These are phyloP conservation scores for Arctostaphylos glauca DNA, from an alignment of 148 eudicot species.

Conservation along the genomic window DNA sequence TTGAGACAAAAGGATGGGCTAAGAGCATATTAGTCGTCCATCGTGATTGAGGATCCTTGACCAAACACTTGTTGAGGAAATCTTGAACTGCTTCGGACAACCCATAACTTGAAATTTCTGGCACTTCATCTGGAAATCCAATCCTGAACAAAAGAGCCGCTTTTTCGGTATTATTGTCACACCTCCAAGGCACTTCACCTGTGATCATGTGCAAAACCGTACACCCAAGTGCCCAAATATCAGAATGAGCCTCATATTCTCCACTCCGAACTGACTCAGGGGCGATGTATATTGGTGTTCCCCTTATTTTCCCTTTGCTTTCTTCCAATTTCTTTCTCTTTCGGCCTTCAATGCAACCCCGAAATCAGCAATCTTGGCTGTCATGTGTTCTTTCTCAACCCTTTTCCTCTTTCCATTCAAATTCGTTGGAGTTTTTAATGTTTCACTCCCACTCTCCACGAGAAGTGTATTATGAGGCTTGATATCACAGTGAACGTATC, in stretches of 20 bases:
- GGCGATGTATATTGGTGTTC: background rate
- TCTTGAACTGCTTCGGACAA: background rate
- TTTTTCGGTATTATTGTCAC: background rate
- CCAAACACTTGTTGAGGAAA: background rate
- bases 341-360: conserved; percentile 3
- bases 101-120: background rate
- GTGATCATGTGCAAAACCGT: conserved; percentile 12
- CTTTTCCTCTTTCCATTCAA: background rate
- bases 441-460: background rate
- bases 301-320: background rate
- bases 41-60: background rate
- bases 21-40: background rate
- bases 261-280: background rate
- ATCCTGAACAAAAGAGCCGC: background rate
- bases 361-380: conserved; percentile 15
- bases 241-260: conserved; percentile 10
- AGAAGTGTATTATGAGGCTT: conserved; percentile 22
- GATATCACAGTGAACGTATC: conserved; percentile 26
- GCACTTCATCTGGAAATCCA: background rate
- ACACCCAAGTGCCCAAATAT: conserved; percentile 23
- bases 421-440: too few relatives aligned
- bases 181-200: background rate
- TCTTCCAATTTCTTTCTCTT: background rate
- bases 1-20: background rate
- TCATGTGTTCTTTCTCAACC: background rate